Percentiles rank a stretch among this genome's conserved stretches.
Evolutionary conservation across 2,329 filamentous ascomycete genomes (phyloP).

Genomic region (Shiraia sp.): DNA sequence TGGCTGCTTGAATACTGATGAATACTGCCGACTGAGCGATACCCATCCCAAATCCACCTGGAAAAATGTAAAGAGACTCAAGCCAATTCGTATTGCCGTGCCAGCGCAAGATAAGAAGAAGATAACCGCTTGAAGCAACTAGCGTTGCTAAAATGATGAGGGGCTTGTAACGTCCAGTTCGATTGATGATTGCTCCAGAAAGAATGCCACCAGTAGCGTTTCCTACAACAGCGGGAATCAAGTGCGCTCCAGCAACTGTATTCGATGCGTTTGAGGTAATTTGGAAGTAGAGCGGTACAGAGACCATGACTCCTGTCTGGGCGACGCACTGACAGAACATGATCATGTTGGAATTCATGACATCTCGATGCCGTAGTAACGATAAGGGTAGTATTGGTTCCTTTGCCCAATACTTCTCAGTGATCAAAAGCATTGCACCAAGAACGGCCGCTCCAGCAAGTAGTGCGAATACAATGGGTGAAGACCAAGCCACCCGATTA

Average conservation of each 20-base stretch:
- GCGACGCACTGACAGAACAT: conserved; percentile 58
- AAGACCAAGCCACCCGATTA: conserved; percentile 45
- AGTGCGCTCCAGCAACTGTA: conserved; percentile 62
- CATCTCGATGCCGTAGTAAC: conserved; percentile 57
- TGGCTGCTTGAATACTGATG: conserved; percentile 27
- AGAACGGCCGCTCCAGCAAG: conserved; percentile 37
- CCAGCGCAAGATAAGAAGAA: conserved; percentile 33
- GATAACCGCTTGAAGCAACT: conserved; percentile 22
- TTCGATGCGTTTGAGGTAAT: conserved; percentile 62
- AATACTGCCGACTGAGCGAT: conserved; percentile 31
- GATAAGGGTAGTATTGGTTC: conserved; percentile 64
- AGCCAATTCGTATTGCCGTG: conserved; percentile 31
- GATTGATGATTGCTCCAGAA: conserved; percentile 50
- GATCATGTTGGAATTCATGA: conserved; percentile 59
- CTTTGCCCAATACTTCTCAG: conserved; percentile 49
- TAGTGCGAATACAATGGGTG: conserved; percentile 36
- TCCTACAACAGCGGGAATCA: conserved; percentile 69
- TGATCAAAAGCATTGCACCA: conserved; percentile 30
- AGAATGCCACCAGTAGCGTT: conserved; percentile 68
- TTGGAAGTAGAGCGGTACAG: conserved; percentile 71
- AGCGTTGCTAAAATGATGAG: conserved; percentile 22
- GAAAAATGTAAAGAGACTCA: conserved; percentile 32
- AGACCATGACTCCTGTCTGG: conserved; percentile 67
- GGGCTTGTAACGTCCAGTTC: conserved; percentile 31
- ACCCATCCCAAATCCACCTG: conserved; percentile 32